Conservation (phyloP, 768 basidiomycete species). For the Russula lepida region DNA sequence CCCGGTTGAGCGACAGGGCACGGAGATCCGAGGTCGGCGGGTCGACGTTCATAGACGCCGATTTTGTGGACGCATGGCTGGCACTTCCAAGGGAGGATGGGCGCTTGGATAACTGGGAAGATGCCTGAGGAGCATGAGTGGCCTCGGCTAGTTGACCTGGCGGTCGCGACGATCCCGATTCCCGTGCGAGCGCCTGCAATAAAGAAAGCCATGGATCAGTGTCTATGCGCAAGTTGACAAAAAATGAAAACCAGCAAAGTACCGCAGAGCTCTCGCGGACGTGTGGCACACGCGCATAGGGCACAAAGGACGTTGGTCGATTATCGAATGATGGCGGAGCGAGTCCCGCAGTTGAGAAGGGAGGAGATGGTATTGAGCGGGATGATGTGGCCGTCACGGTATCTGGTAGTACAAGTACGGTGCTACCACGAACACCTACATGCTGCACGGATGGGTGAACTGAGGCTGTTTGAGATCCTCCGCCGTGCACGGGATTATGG, state of each 20-base stretch:
- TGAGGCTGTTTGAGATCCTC: neutral
- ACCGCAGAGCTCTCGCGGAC: neutral
- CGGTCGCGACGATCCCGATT: neutral
- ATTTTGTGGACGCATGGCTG: neutral
- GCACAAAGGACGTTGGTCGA: neutral
- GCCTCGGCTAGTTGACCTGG: neutral
- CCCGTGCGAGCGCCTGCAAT: neutral
- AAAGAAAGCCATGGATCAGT: neutral
- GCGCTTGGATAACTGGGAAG: neutral
- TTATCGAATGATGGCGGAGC: neutral
- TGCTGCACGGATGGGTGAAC: neutral
- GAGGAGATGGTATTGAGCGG: neutral
- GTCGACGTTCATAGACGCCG: conserved; percentile 7
- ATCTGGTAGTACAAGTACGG: neutral
- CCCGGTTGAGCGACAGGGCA: conserved; percentile 4
- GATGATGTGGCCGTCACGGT: neutral
- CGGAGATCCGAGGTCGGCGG: conserved; percentile 13
- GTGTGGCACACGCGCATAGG: neutral
- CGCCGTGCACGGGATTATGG: neutral
- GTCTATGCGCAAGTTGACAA: neutral
- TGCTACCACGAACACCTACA: neutral
- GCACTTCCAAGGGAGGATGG: neutral
- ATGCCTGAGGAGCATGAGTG: neutral
- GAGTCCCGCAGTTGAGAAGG: neutral
- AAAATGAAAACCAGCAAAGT: neutral